Evolutionary conservation across 352 stramenopile genomes (phyloP), one percentile per base, ranked within the genome.

Genomic region (Globisporangium carolinianum): DNA sequence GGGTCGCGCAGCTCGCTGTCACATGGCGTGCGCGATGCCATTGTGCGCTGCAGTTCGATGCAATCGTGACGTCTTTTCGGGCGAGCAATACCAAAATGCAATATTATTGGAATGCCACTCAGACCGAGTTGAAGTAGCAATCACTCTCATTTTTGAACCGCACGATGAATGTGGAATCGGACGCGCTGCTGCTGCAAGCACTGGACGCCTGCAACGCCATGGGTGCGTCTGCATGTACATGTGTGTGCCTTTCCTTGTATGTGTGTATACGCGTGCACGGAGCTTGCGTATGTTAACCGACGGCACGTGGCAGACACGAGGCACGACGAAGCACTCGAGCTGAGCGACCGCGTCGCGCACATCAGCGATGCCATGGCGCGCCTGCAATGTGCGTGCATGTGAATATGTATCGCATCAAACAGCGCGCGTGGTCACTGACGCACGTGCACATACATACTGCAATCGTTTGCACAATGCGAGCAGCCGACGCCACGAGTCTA

Each of bases 401-500:
- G 24, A 32, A 32, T 32, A 2, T 3, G 24, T 32, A 32, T 32
- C 11, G 1, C 42, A 47, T 47, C 42, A 5, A 2, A 9, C 11
- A 14, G 4, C 15, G 5, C 15, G 41, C 5, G 5, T 46, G 41
- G 15, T 3, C 41, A 5, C 10, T 46, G 41, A 14, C 41, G 41
- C 10, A 10, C 10, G 0, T 12, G 15, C 41, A 46, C 41, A 15
- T 8, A 12, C 38, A 11, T 11, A 42, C 38, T 42, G 38, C 7
- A 8, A 42, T 5, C 38, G 11, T 8, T 11, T 42, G 12, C n/a
- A 11, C 6, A 47, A 36, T 46, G 36, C 6, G 36, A 14, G 3
- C 38, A 67, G 62, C 32, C 41, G 57, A 67, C 32, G 3, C 61
- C 7, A 57, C 43, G 51, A 56, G 51, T 18, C 7, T 67, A 41